Percentiles rank a stretch among this genome's conserved stretches.
phyloP scores from a whole-genome alignment of 805 yeast species.

The Saturnispora sanitii region DNA sequence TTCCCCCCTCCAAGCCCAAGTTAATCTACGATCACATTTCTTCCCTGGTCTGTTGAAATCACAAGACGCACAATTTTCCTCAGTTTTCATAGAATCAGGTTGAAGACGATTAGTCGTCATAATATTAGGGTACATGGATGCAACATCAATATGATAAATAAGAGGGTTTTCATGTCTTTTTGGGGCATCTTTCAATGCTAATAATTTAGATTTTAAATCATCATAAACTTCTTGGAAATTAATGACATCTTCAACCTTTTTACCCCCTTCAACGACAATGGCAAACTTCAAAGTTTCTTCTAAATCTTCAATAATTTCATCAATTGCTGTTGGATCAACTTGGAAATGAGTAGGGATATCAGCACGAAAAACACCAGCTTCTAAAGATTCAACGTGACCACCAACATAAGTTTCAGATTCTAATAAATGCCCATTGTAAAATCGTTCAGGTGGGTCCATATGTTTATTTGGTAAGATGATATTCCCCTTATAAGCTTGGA shows the following conservation, averaged over 20 bases:
- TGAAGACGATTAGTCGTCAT: conserved; percentile 96
- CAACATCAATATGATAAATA: conserved; percentile 96
- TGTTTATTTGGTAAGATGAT: conserved; percentile 90
- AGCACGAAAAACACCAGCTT: conserved; percentile 94
- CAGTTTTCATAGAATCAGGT: conserved; percentile 95
- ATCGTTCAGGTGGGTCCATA: conserved; percentile 86
- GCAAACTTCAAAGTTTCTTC: conserved; percentile 73
- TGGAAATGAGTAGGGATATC: conserved; percentile 70
- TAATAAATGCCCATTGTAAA: conserved; percentile 85
- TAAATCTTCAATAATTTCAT: conserved; percentile 64
- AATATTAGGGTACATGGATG: conserved; percentile 98
- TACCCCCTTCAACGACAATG: conserved; percentile 69
- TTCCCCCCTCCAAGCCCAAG: conserved; percentile 99
- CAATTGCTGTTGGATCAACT: conserved; percentile 74
- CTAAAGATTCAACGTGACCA: conserved; percentile 95
- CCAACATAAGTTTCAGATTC: conserved; percentile 98
- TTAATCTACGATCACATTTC: conserved; percentile 78
- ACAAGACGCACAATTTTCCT: conserved; percentile 94
- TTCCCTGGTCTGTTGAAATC: conserved; percentile 95
- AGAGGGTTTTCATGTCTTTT: conserved; percentile 68
- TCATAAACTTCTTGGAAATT: conserved; percentile 70
- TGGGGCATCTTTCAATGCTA: conserved; percentile 53
- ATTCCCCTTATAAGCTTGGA: conserved; percentile 73
- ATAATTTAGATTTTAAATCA: conserved; percentile 42
- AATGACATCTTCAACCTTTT: conserved; percentile 62